Conservation (phyloP, 2,329 filamentous ascomycete genomes). For the Colletotrichum australisinense region DNA sequence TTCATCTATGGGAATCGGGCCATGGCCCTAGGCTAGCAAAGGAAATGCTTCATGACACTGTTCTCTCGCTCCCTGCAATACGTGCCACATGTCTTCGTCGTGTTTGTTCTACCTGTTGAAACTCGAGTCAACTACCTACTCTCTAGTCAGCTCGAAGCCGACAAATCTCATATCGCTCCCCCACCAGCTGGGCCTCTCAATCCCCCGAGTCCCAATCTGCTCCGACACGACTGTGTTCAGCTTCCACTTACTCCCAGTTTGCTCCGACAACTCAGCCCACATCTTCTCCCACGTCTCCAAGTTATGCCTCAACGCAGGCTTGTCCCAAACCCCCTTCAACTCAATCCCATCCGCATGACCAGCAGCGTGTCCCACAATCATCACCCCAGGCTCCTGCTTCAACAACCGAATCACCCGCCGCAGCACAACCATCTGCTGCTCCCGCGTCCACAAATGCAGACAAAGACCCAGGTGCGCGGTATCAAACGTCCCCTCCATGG, state of each 20-base stretch:
- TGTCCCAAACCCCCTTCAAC: background rate
- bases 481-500: conserved; percentile 35
- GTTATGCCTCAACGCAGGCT: conserved; percentile 24
- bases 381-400: conserved; percentile 15
- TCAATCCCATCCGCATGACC: conserved; percentile 31
- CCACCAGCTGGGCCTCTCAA: conserved; percentile 6
- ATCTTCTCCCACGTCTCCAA: conserved; percentile 33
- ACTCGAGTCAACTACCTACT: background rate
- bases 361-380: conserved; percentile 32
- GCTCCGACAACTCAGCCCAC: conserved; percentile 35
- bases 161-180: background rate
- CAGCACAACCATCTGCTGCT: conserved; percentile 36
- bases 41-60: conserved; percentile 36
- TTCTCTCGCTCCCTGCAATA: background rate
- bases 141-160: conserved; percentile 1
- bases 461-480: conserved; percentile 41
- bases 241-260: conserved; percentile 31
- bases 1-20: conserved; percentile 31
- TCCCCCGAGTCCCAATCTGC: background rate
- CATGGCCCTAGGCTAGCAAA: conserved; percentile 35
- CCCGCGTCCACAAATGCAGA: conserved; percentile 40
- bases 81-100: background rate
- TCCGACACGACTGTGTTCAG: conserved; percentile 4
- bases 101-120: background rate
- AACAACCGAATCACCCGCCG: conserved; percentile 22